These are phyloP conservation scores for Fusarium burgessii DNA, from an alignment of 2,329 filamentous ascomycete species.

Conservation along the genomic window DNA sequence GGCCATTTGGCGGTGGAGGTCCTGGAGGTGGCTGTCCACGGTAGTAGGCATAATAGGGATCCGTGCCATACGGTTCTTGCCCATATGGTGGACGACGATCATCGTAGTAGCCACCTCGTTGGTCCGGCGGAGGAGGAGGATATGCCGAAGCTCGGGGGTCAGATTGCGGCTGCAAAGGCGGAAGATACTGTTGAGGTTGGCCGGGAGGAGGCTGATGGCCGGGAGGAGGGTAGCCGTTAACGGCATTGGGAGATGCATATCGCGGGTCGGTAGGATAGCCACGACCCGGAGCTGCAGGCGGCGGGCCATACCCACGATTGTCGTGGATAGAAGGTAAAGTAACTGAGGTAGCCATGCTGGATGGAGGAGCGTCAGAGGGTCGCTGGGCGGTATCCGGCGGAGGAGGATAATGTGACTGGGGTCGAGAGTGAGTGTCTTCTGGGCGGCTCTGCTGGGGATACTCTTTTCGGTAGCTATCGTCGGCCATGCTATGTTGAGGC, in stretches of 20 bases:
- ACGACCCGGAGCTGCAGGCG: conserved; percentile 48
- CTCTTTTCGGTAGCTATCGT: conserved; percentile 55
- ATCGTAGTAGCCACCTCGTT: conserved; percentile 54
- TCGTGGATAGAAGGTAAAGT: conserved; percentile 65
- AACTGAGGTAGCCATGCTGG: conserved; percentile 59
- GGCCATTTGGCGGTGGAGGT: conserved; percentile 49
- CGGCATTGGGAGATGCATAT: conserved; percentile 58
- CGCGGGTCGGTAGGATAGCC: conserved; percentile 52
- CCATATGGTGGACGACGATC: conserved; percentile 52
- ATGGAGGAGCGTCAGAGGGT: conserved; percentile 46
- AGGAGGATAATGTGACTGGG: conserved; percentile 54
- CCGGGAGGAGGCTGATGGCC: conserved; percentile 43
- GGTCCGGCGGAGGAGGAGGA: conserved; percentile 55
- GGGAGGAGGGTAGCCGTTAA: conserved; percentile 62
- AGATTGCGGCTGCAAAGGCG: conserved; percentile 54
- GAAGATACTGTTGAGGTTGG: conserved; percentile 51
- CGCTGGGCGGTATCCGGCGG: conserved; percentile 57
- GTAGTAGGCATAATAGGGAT: conserved; percentile 52
- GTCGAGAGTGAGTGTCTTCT: conserved; percentile 58
- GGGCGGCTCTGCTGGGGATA: conserved; percentile 52
- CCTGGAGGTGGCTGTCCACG: conserved; percentile 45
- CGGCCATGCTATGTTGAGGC: conserved; percentile 54
- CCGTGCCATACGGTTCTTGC: conserved; percentile 51
- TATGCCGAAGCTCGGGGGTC: conserved; percentile 53
- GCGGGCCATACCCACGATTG: conserved; percentile 53